Evolutionary conservation across 2,329 filamentous ascomycete species (phyloP).

Genomic region (Colletotrichum viniferum): DNA sequence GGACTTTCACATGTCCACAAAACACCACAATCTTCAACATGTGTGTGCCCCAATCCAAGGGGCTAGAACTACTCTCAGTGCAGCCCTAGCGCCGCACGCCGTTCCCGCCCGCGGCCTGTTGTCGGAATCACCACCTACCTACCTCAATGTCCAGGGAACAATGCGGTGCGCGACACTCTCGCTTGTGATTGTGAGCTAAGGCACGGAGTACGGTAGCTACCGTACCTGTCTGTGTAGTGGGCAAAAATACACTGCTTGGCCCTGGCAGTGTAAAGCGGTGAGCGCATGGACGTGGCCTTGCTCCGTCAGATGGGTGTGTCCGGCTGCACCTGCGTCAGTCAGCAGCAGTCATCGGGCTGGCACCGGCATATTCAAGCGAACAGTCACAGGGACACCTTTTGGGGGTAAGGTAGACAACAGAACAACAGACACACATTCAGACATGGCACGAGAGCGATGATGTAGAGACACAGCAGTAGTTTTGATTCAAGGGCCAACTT

Average conservation of each 20-base stretch:
- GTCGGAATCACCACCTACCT: background rate
- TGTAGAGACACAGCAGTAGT: background rate
- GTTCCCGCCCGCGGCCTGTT: background rate
- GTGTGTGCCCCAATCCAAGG: background rate
- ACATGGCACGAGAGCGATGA: background rate
- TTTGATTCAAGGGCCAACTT: constrained; percentile 21
- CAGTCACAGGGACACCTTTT: background rate
- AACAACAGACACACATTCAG: background rate
- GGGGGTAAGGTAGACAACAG: background rate
- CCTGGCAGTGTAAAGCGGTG: background rate
- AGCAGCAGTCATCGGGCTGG: background rate
- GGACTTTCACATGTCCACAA: constrained; percentile 11
- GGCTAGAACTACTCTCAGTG: background rate
- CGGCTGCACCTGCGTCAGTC: background rate
- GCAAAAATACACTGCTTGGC: background rate
- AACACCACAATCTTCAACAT: background rate
- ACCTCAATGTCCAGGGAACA: background rate
- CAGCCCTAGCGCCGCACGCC: background rate
- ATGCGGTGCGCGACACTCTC: background rate
- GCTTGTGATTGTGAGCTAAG: background rate
- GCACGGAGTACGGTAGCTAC: too few relatives aligned
- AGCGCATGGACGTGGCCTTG: constrained; percentile 3
- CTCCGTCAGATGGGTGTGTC: background rate
- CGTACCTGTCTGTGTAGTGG: background rate
- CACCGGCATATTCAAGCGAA: background rate